These are phyloP conservation scores for Hyaloperonospora brassicae DNA, from an alignment of 352 stramenopile genomes.

Conservation along the genomic window DNA sequence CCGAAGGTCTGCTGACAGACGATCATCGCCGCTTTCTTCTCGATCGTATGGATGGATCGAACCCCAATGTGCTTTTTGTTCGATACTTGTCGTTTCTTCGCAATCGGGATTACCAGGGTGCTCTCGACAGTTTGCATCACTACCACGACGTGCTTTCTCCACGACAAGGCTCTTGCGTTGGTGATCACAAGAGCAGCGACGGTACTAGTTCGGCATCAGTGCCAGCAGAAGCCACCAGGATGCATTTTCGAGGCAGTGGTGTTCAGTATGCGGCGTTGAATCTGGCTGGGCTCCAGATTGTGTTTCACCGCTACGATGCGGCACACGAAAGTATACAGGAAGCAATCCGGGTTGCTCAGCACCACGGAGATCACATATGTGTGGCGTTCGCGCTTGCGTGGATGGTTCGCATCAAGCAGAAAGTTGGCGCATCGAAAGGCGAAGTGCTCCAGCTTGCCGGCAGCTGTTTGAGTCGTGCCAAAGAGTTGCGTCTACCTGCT, in stretches of 20 bases:
- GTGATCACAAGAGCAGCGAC: conserved; percentile 6
- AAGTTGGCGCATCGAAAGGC: conserved; percentile 48
- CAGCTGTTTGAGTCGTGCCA: conserved; percentile 50
- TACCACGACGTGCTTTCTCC: conserved; percentile 90
- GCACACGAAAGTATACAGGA: conserved; percentile 87
- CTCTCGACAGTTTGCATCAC: conserved; percentile 86
- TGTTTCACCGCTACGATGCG: conserved; percentile 71
- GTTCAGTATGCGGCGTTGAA: conserved; percentile 90
- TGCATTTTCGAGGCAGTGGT: conserved; percentile 53
- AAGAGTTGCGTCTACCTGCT: conserved; percentile 47
- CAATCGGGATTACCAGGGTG: conserved; percentile 73
- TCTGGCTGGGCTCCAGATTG: conserved; percentile 78
- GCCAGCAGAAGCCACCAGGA: conserved; percentile 2
- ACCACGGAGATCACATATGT: conserved; percentile 87
- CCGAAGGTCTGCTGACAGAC: conserved; percentile 5
- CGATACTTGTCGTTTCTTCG: conserved; percentile 81
- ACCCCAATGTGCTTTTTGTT: conserved; percentile 70
- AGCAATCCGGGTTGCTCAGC: conserved; percentile 88
- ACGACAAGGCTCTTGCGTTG: conserved; percentile 14
- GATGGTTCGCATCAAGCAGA: conserved; percentile 65
- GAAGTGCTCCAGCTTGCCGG: conserved; percentile 38
- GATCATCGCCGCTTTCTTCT: conserved; percentile 19
- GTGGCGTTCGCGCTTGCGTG: conserved; percentile 89
- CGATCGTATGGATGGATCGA: conserved; percentile 23
- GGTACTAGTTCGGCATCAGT: conserved; percentile 9